Evolutionary conservation across 192 early-diverging fungal species (phyloP).

Genomic region (Coemansia sp.): DNA sequence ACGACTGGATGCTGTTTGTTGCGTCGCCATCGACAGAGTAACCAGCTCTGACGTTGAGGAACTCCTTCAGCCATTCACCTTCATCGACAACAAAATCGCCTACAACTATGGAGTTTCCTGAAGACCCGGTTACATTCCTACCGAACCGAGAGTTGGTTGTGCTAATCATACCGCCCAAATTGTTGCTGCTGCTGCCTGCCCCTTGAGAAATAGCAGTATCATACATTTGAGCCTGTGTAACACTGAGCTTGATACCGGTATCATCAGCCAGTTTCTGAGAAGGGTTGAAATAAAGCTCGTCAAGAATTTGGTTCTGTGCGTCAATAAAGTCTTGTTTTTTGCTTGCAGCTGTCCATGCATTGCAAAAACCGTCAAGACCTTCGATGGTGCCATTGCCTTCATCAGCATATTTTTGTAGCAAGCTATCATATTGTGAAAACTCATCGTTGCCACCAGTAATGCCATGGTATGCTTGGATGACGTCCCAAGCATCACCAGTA

Average conservation of each 20-base stretch:
- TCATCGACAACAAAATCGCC: constrained; percentile 1
- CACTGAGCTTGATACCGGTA: not conserved
- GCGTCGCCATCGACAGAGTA: constrained; percentile 4
- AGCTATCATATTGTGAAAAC: not conserved
- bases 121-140: not conserved
- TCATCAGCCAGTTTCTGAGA: not conserved
- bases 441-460: not conserved
- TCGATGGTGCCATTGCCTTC: not conserved
- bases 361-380: not conserved
- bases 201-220: constrained; percentile 6
- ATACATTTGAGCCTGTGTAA: constrained; percentile 5
- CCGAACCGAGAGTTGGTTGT: constrained; percentile 1
- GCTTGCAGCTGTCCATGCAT: not conserved
- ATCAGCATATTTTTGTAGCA: not conserved
- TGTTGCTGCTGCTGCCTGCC: not conserved
- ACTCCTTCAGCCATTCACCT: constrained; percentile 5
- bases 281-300: constrained; percentile 2
- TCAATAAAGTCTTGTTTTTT: constrained; percentile 1
- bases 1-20: constrained; percentile 1
- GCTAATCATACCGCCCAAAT: not conserved
- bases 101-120: not conserved
- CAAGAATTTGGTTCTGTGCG: constrained; percentile 1
- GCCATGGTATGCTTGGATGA: not conserved
- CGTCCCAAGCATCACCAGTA: constrained; percentile 2
- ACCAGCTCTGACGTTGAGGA: constrained; percentile 5